These are phyloP conservation scores for Lichtheimia hyalospora DNA, from an alignment of 371 early-diverging fungal genomes.

Conservation along the genomic window DNA sequence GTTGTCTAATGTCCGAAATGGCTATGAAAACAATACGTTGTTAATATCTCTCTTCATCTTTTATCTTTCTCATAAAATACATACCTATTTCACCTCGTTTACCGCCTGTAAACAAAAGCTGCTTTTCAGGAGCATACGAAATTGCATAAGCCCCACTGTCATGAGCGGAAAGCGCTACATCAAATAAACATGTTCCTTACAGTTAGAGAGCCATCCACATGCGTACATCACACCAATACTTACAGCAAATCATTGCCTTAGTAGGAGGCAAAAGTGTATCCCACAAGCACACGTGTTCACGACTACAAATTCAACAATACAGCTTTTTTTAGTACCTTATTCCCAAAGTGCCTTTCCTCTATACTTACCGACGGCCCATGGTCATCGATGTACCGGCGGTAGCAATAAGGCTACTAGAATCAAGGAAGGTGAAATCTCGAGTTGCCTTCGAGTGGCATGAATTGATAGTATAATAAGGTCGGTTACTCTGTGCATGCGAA, in stretches of 20 bases:
- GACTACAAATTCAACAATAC: slow-evolving; percentile 12
- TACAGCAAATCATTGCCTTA: slow-evolving; percentile 61
- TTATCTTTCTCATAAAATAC: neutral
- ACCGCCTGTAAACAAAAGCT: slow-evolving; percentile 72
- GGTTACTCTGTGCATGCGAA: slow-evolving; percentile 60
- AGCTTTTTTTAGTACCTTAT: neutral
- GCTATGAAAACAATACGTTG: slow-evolving; percentile 29
- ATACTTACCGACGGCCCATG: slow-evolving; percentile 54
- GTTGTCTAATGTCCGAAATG: slow-evolving; percentile 77
- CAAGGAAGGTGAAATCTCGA: slow-evolving; percentile 73
- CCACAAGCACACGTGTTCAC: slow-evolving; percentile 72
- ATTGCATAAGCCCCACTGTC: slow-evolving; percentile 69
- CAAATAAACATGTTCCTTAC: neutral
- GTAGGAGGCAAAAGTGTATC: slow-evolving; percentile 72
- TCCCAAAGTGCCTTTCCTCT: neutral
- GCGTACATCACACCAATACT: slow-evolving; percentile 7
- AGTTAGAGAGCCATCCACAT: neutral
- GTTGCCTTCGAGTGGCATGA: slow-evolving; percentile 66
- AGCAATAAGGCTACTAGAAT: slow-evolving; percentile 71
- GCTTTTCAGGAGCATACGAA: slow-evolving; percentile 59
- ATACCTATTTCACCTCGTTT: slow-evolving; percentile 77
- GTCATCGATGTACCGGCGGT: slow-evolving; percentile 71
- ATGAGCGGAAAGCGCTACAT: slow-evolving; percentile 45
- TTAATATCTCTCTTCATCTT: neutral
- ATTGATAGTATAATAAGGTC: slow-evolving; percentile 57